Conservation (phyloP, 805 yeast species). For the Sugiyamaella marilandica region DNA sequence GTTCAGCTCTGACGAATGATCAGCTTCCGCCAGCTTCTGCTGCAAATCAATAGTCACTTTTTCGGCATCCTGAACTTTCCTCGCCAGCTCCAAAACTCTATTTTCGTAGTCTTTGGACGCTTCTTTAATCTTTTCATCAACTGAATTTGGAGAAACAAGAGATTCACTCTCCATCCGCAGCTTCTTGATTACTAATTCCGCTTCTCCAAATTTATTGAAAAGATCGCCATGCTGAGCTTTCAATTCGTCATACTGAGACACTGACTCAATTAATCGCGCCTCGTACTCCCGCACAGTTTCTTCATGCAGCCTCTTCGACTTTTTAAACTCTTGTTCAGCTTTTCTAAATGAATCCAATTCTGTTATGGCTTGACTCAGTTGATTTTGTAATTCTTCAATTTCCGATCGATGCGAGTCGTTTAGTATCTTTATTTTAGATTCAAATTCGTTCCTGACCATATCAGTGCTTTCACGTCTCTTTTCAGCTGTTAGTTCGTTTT, state of each 20-base stretch:
- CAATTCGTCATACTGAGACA: not conserved
- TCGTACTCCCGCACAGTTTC: not conserved
- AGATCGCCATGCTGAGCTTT: slow-evolving; percentile 1
- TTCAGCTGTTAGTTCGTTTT: not conserved
- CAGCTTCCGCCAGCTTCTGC: not conserved
- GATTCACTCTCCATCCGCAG: not conserved
- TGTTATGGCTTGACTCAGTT: not conserved
- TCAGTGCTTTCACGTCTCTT: not conserved
- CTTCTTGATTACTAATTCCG: not conserved
- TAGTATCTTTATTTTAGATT: not conserved
- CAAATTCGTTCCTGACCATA: not conserved
- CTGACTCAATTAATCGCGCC: not conserved
- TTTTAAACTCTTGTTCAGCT: not conserved
- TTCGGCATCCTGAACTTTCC: not conserved
- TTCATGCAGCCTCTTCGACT: not conserved
- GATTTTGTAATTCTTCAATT: not conserved
- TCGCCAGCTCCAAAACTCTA: not conserved
- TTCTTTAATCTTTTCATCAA: not conserved
- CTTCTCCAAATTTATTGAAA: not conserved
- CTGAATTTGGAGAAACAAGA: not conserved
- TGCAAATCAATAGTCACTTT: not conserved
- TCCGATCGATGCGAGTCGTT: not conserved
- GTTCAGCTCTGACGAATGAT: not conserved
- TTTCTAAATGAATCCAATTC: not conserved
- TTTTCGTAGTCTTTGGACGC: not conserved